Percentiles rank a stretch among this genome's conserved stretches.
These are phyloP conservation scores for Uronychia binucleata DNA, from an alignment of 73 alveolate genomes.

Conservation along the genomic window DNA sequence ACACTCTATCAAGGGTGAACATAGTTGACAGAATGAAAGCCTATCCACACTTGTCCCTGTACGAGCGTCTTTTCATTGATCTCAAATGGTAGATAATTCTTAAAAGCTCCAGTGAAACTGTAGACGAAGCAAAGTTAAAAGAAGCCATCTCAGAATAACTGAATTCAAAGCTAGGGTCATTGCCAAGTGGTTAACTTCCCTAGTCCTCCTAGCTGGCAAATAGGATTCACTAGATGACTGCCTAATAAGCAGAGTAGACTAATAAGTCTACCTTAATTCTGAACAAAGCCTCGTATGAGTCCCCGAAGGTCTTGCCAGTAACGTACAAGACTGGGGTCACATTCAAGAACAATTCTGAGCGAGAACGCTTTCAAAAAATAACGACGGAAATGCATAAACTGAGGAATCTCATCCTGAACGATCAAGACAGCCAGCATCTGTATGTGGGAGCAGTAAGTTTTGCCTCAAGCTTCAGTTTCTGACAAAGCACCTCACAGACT, in stretches of 20 bases:
- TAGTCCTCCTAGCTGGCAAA: too few species aligned
- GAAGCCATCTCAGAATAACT: too few species aligned
- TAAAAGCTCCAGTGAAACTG: background rate
- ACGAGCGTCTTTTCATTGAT: background rate
- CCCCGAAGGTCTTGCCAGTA: background rate
- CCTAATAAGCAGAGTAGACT: background rate
- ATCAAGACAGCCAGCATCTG: background rate
- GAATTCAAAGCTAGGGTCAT: too few species aligned
- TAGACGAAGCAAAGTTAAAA: background rate
- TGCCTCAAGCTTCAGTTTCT: background rate
- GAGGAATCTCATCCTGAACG: background rate
- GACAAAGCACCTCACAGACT: background rate
- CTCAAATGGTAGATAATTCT: background rate
- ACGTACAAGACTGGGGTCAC: background rate
- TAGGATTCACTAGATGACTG: too few species aligned
- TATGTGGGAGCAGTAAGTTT: background rate
- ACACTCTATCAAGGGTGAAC: background rate
- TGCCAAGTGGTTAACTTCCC: too few species aligned
- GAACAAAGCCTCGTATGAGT: background rate
- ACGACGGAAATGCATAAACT: background rate
- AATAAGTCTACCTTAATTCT: background rate
- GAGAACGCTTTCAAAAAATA: background rate
- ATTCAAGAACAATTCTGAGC: background rate
- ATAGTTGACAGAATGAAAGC: background rate
- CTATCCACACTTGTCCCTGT: background rate